Percentiles rank a stretch among this genome's conserved stretches.
Conservation (phyloP, 192 early-diverging fungal genomes). For the Neocallimastix lanati region DNA sequence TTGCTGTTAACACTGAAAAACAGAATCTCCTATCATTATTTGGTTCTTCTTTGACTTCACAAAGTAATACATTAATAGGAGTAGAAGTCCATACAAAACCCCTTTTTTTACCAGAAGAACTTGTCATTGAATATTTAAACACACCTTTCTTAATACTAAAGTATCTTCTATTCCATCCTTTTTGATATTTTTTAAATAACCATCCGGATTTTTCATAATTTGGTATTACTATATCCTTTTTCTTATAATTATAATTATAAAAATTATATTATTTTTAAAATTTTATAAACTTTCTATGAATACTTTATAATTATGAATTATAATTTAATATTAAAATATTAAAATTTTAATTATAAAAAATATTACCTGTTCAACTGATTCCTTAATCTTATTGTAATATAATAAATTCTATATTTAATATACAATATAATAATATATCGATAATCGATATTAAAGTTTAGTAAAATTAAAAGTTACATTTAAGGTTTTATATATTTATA, state of each 20-base stretch:
- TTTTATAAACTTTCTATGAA: too few relatives aligned
- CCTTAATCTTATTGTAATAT: background rate
- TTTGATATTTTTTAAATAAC: background rate
- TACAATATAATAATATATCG: too few relatives aligned
- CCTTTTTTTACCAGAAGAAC: conserved; percentile 16
- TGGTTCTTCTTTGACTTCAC: conserved; percentile 22
- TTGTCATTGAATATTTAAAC: background rate
- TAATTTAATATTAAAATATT: too few relatives aligned
- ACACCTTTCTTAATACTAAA: background rate
- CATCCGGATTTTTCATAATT: background rate
- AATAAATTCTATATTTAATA: too few relatives aligned
- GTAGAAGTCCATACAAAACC: conserved; percentile 27
- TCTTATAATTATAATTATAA: too few relatives aligned
- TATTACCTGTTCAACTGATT: background rate
- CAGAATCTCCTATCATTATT: conserved; percentile 50
- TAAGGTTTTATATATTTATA: too few relatives aligned
- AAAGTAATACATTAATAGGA: conserved; percentile 30
- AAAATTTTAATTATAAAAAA: too few relatives aligned
- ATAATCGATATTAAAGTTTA: too few relatives aligned
- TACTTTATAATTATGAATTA: too few relatives aligned
- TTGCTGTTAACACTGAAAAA: conserved; percentile 44
- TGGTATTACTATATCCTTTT: background rate
- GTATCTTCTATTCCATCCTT: background rate
- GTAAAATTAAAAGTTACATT: too few relatives aligned
- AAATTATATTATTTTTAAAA: too few relatives aligned